Evolutionary conservation across 441 rosid species (phyloP).

Genomic region (Erysimum cheiri): DNA sequence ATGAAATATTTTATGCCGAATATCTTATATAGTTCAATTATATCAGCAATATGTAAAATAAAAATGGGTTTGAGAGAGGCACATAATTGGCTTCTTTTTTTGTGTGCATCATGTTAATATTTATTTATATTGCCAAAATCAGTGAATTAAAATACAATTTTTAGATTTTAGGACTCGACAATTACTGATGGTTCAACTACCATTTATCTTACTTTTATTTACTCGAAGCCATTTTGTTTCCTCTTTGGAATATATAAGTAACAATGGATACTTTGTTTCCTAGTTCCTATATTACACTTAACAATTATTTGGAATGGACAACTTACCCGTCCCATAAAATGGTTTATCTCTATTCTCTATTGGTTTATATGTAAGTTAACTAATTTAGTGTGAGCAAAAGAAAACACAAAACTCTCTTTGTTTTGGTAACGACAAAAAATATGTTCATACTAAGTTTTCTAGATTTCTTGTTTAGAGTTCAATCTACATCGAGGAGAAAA

Average conservation of each 20-base stretch:
- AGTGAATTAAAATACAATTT: neutral
- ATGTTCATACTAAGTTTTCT: neutral
- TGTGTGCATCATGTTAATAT: too few species aligned
- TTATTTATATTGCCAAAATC: neutral
- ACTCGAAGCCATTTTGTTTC: neutral
- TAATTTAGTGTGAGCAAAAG: neutral
- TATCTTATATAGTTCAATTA: too few species aligned
- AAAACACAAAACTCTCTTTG: neutral
- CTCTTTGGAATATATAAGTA: neutral
- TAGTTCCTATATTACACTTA: neutral
- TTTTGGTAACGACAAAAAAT: neutral
- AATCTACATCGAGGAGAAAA: neutral
- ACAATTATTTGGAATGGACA: neutral
- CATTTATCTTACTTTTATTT: neutral
- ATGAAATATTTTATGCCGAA: too few species aligned
- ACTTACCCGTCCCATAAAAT: neutral
- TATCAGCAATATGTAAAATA: too few species aligned
- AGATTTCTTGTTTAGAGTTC: neutral
- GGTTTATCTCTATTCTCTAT: neutral
- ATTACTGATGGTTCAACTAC: neutral
- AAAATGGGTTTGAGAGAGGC: too few species aligned
- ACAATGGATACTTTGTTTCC: neutral
- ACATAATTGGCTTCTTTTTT: too few species aligned
- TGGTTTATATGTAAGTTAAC: neutral
- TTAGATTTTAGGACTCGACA: neutral